Evolutionary conservation across 306 rosid genomes (phyloP), one percentile per base, ranked within the genome.

Genomic region (Rubus idaeus): DNA sequence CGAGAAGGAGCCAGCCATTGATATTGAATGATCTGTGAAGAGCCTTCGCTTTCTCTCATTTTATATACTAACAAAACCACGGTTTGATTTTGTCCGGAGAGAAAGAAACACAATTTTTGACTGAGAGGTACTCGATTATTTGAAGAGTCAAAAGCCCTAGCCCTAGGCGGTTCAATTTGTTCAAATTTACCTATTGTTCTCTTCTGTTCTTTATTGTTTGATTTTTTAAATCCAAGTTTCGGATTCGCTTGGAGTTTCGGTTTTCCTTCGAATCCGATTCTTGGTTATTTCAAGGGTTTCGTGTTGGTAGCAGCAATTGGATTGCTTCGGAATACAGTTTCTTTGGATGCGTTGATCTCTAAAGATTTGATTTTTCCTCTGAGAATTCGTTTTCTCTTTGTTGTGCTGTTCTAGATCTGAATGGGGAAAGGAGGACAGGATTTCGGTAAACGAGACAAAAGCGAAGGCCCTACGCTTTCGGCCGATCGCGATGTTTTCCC

Each of bases 371-470:
- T 23, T n/a, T 2, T 46, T 58, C 4, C 47, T 17, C 66, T 26
- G 60, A 55, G 26, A 65, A 44, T 9, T 42, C 35, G 18, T 8
- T 3, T 44, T 13, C 6, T 44, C 9, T 18, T 13, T 69, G 21
- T 42, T 73, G 5, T 11, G 5, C 18, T 74, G 14, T 26, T 12
- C 12, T 61, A 72, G 85, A 82, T 80, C 84, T 80, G 74, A 74
- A 86, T 89, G 90, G 93, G 93, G 71, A 86, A 77, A 39, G 96
- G 93, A 65, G 90, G 93, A 8, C 66, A 89, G 42, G 63, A 84
- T 39, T 84, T 82, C 75, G 91, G 88, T 20, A 83, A 40, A 16
- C 50, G 20, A 45, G 91, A 89, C 70, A 80, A 87, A 75, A 77
- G 66, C 16, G 3, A 57, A 44, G 69, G 79, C 57, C 66, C 84